Evolutionary conservation across 106 monocot genomes (phyloP).

Genomic region (Acanthochlamys bracteata): DNA sequence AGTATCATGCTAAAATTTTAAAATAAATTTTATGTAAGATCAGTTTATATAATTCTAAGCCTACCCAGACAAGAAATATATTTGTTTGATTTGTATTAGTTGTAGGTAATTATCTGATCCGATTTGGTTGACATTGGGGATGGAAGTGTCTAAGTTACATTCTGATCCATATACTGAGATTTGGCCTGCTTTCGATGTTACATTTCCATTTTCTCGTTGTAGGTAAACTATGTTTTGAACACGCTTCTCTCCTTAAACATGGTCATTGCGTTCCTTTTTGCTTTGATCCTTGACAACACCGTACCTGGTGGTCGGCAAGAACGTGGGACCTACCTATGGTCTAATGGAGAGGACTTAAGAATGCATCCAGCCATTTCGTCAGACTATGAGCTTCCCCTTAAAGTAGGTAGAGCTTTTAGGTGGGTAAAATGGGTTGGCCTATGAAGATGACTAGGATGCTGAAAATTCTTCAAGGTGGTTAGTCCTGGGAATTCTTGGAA

Average conservation of each 20-base stretch:
- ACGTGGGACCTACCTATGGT: slow-evolving; percentile 89
- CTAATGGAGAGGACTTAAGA: slow-evolving; percentile 49
- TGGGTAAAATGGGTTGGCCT: slow-evolving; percentile 96
- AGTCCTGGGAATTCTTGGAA: too few relatives aligned
- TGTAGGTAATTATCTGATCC: too few relatives aligned
- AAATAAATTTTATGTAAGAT: too few relatives aligned
- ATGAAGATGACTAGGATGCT: slow-evolving; percentile 17
- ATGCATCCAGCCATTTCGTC: slow-evolving; percentile 40
- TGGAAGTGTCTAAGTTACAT: too few relatives aligned
- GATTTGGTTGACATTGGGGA: too few relatives aligned
- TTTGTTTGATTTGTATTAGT: too few relatives aligned
- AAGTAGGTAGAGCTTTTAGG: slow-evolving; percentile 48
- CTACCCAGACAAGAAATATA: too few relatives aligned
- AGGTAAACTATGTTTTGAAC: slow-evolving; percentile 88
- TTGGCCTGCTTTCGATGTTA: too few relatives aligned
- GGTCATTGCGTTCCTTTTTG: slow-evolving; percentile 76
- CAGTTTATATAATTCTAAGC: too few relatives aligned
- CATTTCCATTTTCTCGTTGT: slow-evolving; percentile 3
- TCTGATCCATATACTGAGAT: too few relatives aligned
- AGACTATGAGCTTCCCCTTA: slow-evolving; percentile 77
- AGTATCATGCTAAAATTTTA: too few relatives aligned
- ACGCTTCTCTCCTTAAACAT: slow-evolving; percentile 72
- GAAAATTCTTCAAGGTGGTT: too few relatives aligned
- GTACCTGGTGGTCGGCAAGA: slow-evolving; percentile 81
- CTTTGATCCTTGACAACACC: slow-evolving; percentile 81